Conservation (phyloP, 2,329 filamentous ascomycete species). For the Fusarium vanettenii region DNA sequence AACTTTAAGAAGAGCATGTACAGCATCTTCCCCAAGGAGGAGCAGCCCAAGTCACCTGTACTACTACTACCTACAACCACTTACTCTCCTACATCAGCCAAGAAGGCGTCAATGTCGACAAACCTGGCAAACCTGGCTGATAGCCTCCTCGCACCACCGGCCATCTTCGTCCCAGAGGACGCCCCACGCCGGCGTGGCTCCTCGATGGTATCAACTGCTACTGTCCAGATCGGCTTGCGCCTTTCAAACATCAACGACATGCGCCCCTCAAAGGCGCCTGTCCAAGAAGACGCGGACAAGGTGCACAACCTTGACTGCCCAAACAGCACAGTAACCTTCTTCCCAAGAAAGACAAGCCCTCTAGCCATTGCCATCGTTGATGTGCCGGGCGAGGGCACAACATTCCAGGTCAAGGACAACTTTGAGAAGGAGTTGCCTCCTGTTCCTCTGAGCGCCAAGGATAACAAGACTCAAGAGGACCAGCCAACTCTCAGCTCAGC, state of each 20-base stretch:
- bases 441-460: slow-evolving; percentile 44
- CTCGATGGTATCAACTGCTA: slow-evolving; percentile 73
- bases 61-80: slow-evolving; percentile 61
- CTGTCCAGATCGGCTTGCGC: slow-evolving; percentile 77
- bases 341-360: slow-evolving; percentile 38
- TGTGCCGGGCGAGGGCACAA: slow-evolving; percentile 38
- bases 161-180: slow-evolving; percentile 52
- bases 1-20: slow-evolving; percentile 43
- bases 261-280: slow-evolving; percentile 43
- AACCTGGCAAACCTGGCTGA: slow-evolving; percentile 12
- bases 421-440: slow-evolving; percentile 49
- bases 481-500: slow-evolving; percentile 60
- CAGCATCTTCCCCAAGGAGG: slow-evolving; percentile 37
- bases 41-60: slow-evolving; percentile 36
- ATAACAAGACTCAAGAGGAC: slow-evolving; percentile 35
- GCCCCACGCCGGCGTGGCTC: slow-evolving; percentile 66
- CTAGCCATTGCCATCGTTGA: slow-evolving; percentile 43
- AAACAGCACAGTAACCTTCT: slow-evolving; percentile 32
- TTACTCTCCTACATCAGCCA: slow-evolving; percentile 48
- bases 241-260: slow-evolving; percentile 70
- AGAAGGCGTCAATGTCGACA: slow-evolving; percentile 7
- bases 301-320: slow-evolving; percentile 54
- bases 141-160: slow-evolving; percentile 54
- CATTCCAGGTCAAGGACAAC: slow-evolving; percentile 36
- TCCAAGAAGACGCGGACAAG: slow-evolving; percentile 40